Percentiles rank a stretch among this genome's conserved stretches.
Conservation (phyloP, 73 alveolate species). For the Tetrahymena malaccensis region DNA sequence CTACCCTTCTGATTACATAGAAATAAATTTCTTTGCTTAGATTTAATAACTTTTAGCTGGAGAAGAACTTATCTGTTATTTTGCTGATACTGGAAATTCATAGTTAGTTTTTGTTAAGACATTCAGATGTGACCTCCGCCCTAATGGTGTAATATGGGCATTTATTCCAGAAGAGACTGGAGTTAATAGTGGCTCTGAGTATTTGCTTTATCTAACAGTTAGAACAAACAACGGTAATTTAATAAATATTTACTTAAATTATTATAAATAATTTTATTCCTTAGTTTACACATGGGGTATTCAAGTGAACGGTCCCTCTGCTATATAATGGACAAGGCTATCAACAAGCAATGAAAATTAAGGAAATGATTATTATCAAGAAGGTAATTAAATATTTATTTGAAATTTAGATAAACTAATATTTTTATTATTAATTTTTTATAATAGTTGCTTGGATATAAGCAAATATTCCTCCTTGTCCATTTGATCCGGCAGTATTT, state of each 20-base stretch:
- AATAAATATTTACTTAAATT: background rate
- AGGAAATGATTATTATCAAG: background rate
- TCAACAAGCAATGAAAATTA: slow-evolving; percentile 3
- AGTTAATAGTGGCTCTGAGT: slow-evolving; percentile 1
- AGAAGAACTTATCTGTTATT: slow-evolving; percentile 8
- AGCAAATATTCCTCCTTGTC: slow-evolving; percentile 36
- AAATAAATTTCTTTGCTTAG: background rate
- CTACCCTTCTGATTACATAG: slow-evolving; percentile 24
- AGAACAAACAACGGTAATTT: background rate
- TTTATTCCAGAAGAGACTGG: slow-evolving; percentile 28
- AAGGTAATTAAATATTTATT: background rate
- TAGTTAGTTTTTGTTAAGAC: slow-evolving; percentile 9
- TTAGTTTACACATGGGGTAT: background rate
- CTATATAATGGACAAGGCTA: slow-evolving; percentile 13
- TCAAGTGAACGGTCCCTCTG: slow-evolving; percentile 16
- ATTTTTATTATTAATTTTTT: no score
- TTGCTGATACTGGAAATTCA: slow-evolving; percentile 14
- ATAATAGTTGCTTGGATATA: slow-evolving; percentile 18
- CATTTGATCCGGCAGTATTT: slow-evolving; percentile 18
- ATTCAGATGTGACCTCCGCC: slow-evolving; percentile 20
- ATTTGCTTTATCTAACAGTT: slow-evolving; percentile 1
- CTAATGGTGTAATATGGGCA: background rate
- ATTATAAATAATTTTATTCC: background rate
- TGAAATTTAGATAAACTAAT: background rate
- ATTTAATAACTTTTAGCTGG: background rate